A percentile compares a stretch with the other conserved stretches of the same genome.
phyloP scores from a whole-genome alignment of 2,329 filamentous ascomycete genomes.

The Zymoseptoria brevis region DNA sequence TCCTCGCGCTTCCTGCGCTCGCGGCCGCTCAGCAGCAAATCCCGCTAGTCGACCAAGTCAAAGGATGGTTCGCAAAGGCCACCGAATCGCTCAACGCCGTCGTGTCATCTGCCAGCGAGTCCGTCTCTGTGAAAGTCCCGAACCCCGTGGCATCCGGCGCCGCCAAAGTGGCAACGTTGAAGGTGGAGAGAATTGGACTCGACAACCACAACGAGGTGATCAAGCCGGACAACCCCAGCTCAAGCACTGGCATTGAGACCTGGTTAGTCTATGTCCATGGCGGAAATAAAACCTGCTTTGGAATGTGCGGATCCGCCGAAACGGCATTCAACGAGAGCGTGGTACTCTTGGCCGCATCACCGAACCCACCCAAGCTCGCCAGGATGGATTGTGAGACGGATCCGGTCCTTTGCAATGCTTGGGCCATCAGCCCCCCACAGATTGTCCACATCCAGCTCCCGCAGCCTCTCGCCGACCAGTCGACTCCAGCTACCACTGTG shows the following conservation, averaged over 20 bases:
- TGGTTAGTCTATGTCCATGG: constrained; percentile 70
- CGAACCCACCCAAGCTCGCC: constrained; percentile 59
- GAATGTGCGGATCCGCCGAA: constrained; percentile 58
- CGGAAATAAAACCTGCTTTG: constrained; percentile 70
- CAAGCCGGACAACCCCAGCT: constrained; percentile 51
- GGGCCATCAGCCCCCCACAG: constrained; percentile 57
- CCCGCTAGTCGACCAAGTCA: constrained; percentile 54
- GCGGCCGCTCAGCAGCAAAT: constrained; percentile 50
- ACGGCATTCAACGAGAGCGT: constrained; percentile 47
- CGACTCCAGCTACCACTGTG: constrained; percentile 55
- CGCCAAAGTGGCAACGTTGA: constrained; percentile 44
- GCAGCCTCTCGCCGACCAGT: constrained; percentile 52
- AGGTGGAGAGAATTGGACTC: constrained; percentile 52
- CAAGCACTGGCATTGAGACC: constrained; percentile 56
- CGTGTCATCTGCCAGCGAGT: constrained; percentile 45
- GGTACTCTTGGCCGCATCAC: constrained; percentile 50
- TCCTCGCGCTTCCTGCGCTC: constrained; percentile 46
- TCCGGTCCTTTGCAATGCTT: constrained; percentile 65
- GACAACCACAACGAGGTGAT: constrained; percentile 65
- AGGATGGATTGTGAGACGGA: constrained; percentile 67
- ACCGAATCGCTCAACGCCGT: constrained; percentile 49
- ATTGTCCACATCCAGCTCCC: constrained; percentile 60
- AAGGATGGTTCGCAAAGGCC: constrained; percentile 47
- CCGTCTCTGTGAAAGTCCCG: constrained; percentile 33
- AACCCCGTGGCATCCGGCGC: constrained; percentile 42